Evolutionary conservation across 352 stramenopile species (phyloP).

Genomic region (Blastocystis sp.): DNA sequence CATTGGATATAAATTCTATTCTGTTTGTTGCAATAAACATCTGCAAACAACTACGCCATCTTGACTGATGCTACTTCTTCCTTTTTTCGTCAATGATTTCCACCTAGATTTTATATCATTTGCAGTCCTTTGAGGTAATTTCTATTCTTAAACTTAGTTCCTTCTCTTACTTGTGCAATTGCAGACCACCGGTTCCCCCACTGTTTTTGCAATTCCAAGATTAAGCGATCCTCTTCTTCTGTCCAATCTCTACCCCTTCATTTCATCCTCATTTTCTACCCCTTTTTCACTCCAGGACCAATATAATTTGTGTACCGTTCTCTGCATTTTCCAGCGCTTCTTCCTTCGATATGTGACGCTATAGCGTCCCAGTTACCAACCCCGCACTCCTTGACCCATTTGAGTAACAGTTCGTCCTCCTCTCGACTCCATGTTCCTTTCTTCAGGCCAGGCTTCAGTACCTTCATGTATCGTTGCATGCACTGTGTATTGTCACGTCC

Average conservation of each 20-base stretch:
- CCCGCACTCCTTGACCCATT: constrained; percentile 62
- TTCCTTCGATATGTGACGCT: constrained; percentile 66
- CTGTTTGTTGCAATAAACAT: constrained; percentile 30
- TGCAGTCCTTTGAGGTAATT: not conserved
- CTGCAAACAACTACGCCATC: not conserved
- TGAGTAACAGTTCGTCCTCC: not conserved
- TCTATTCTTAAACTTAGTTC: not conserved
- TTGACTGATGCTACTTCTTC: not conserved
- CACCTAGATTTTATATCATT: constrained; percentile 13
- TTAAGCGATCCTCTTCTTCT: constrained; percentile 79
- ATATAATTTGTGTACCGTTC: constrained; percentile 82
- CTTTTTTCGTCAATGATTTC: not conserved
- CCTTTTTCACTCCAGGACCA: constrained; percentile 71
- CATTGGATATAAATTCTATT: not conserved
- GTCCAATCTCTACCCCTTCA: constrained; percentile 79
- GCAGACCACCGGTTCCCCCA: constrained; percentile 84
- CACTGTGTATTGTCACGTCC: constrained; percentile 11
- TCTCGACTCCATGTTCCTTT: constrained; percentile 21
- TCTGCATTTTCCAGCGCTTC: constrained; percentile 69
- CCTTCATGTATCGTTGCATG: constrained; percentile 44
- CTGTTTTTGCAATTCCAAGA: constrained; percentile 77
- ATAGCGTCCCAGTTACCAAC: constrained; percentile 77
- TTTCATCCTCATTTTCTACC: not conserved
- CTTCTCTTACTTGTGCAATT: constrained; percentile 72
- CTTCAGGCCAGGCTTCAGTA: not conserved